These are phyloP conservation scores for Chaetoceros tenuissimus DNA, from an alignment of 108 stramenopile species.

Conservation along the genomic window DNA sequence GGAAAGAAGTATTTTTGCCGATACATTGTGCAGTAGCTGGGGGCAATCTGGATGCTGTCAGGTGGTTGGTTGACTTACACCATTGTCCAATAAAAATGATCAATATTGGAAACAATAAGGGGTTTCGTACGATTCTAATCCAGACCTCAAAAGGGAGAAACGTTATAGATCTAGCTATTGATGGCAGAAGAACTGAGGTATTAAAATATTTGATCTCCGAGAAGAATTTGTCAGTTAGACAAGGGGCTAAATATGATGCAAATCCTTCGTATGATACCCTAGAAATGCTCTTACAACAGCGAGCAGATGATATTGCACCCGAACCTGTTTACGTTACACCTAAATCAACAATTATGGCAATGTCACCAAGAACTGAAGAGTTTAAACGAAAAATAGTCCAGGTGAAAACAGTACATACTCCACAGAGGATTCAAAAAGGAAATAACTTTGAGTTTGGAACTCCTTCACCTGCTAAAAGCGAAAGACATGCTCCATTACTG, in stretches of 20 bases:
- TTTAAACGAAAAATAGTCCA: background rate
- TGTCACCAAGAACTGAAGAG: background rate
- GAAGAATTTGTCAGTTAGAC: slow-evolving; percentile 51
- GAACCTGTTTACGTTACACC: background rate
- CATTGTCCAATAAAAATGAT: slow-evolving; percentile 60
- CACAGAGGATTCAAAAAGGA: background rate
- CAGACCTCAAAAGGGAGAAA: slow-evolving; percentile 69
- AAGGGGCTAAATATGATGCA: background rate
- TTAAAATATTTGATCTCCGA: slow-evolving; percentile 71
- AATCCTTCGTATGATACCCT: background rate
- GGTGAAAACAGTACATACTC: background rate
- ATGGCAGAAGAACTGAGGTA: slow-evolving; percentile 36
- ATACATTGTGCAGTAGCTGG: slow-evolving; percentile 49
- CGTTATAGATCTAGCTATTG: slow-evolving; percentile 68
- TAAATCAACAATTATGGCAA: background rate
- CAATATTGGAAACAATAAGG: slow-evolving; percentile 22
- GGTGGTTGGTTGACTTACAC: slow-evolving; percentile 70
- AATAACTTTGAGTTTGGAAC: background rate
- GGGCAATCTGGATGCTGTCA: slow-evolving; percentile 23
- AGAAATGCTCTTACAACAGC: background rate
- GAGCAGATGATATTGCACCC: background rate
- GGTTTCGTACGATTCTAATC: slow-evolving; percentile 23
- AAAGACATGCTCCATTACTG: background rate
- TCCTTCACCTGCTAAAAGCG: background rate
- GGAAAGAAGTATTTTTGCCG: slow-evolving; percentile 19